Conservation (phyloP, 2,329 filamentous ascomycete species). For the Cercospora berteroae region DNA sequence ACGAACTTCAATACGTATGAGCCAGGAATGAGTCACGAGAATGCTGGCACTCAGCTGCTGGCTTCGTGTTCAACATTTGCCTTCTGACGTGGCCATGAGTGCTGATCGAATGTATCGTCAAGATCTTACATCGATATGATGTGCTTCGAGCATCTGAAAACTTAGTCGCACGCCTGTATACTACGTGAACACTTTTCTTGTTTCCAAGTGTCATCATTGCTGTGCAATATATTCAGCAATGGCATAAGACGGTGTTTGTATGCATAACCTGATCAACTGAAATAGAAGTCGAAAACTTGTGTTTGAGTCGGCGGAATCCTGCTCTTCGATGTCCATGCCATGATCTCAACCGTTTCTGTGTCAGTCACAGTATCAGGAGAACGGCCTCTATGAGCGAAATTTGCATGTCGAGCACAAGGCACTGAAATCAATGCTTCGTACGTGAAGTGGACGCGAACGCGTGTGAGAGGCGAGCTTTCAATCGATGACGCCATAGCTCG, state of each 20-base stretch:
- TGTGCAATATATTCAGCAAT: not conserved
- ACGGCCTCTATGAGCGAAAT: not conserved
- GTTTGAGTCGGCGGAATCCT: not conserved
- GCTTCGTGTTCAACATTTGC: not conserved
- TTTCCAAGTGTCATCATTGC: not conserved
- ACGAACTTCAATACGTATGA: not conserved
- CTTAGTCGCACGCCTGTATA: not conserved
- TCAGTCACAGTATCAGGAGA: no score
- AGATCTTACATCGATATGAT: not conserved
- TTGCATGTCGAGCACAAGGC: not conserved
- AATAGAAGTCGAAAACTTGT: not conserved
- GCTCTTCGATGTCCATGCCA: not conserved
- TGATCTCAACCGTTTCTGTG: no score
- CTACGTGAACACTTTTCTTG: not conserved
- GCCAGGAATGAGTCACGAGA: not conserved
- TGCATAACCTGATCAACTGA: not conserved
- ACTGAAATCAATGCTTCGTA: not conserved
- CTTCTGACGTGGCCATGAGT: not conserved
- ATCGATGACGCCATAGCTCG: conserved; percentile 1
- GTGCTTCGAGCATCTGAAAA: not conserved
- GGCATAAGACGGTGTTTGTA: not conserved
- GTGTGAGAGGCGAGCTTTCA: not conserved
- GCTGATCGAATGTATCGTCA: not conserved
- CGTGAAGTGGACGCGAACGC: not conserved
- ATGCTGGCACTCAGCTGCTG: not conserved